A percentile compares a stretch with the other conserved stretches of the same genome.
phyloP scores from a whole-genome alignment of 2,329 filamentous ascomycete genomes.

The Grosmannia huntii region DNA sequence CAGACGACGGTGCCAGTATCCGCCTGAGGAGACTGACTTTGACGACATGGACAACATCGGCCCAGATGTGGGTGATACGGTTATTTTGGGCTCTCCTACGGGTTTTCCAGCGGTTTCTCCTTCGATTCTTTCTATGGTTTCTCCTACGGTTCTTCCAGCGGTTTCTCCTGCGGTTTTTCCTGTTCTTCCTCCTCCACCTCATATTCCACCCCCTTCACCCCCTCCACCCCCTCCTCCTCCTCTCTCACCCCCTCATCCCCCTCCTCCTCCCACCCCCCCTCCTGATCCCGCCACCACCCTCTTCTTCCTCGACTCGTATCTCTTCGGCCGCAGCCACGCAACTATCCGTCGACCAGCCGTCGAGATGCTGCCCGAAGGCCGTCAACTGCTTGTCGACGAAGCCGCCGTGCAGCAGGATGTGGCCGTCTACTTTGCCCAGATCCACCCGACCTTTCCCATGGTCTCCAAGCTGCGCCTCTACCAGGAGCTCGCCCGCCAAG shows the following conservation, averaged over 20 bases:
- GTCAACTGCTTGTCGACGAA: not conserved
- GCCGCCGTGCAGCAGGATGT: not conserved
- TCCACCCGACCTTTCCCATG: slow-evolving; percentile 9
- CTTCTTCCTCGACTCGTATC: slow-evolving; percentile 12
- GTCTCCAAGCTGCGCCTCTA: slow-evolving; percentile 3
- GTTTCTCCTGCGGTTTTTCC: too few relatives aligned
- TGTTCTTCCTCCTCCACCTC: too few relatives aligned
- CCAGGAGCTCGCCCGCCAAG: not conserved
- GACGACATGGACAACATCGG: too few relatives aligned
- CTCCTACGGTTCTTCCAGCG: too few relatives aligned
- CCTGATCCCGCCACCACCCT: slow-evolving; percentile 1
- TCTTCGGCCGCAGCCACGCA: slow-evolving; percentile 3
- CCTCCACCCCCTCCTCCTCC: not conserved
- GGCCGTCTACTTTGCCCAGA: slow-evolving; percentile 2
- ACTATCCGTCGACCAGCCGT: not conserved
- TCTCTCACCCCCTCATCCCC: not conserved
- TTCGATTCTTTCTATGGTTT: too few relatives aligned
- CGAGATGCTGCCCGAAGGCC: slow-evolving; percentile 3
- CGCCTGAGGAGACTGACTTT: slow-evolving; percentile 2
- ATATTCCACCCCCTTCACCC: not conserved
- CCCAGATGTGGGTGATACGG: too few relatives aligned
- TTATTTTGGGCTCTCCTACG: too few relatives aligned
- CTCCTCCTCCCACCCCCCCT: not conserved
- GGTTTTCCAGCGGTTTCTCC: too few relatives aligned
- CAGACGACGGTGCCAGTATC: slow-evolving; percentile 4